Conservation (phyloP, 2,329 filamentous ascomycete genomes). For the Diaporthe australafricana region DNA sequence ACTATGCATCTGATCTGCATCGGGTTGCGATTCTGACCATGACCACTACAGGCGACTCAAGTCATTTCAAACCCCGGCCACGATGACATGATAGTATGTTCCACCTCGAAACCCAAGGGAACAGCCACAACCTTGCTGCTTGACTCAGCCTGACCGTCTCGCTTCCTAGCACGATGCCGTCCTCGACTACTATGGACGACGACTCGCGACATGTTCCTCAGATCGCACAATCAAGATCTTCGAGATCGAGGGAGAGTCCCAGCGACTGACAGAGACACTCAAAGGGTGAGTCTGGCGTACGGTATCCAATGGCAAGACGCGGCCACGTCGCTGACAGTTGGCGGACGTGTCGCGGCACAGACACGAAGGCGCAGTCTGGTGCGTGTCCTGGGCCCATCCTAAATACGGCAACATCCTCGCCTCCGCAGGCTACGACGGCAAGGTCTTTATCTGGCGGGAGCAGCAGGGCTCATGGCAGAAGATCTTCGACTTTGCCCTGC, state of each 20-base stretch:
- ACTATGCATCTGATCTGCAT: neutral
- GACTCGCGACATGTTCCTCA: conserved; percentile 95
- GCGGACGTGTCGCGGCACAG: conserved; percentile 57
- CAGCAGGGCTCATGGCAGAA: conserved; percentile 81
- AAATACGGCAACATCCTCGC: conserved; percentile 99
- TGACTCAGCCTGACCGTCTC: conserved; percentile 34
- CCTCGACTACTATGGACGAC: conserved; percentile 97
- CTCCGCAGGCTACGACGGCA: conserved; percentile 95
- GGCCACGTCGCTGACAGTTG: neutral
- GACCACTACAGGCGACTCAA: conserved; percentile 65
- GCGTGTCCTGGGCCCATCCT: conserved; percentile 96
- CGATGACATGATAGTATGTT: conserved; percentile 99
- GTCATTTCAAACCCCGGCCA: conserved; percentile 88
- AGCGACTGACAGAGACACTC: conserved; percentile 90
- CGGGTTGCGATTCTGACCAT: conserved; percentile 22
- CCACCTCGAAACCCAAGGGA: conserved; percentile 32
- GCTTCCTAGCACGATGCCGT: conserved; percentile 88
- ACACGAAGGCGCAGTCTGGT: conserved; percentile 98
- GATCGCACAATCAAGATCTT: conserved; percentile 99
- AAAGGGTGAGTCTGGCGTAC: conserved; percentile 76
- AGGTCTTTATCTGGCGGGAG: conserved; percentile 98
- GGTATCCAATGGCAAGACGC: neutral
- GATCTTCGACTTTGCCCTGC: conserved; percentile 92
- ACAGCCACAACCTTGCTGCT: conserved; percentile 29
- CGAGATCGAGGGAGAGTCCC: conserved; percentile 93